Base-by-base conservation (phyloP, 129 eudicot genomes). In the Glebionis coronaria region DNA sequence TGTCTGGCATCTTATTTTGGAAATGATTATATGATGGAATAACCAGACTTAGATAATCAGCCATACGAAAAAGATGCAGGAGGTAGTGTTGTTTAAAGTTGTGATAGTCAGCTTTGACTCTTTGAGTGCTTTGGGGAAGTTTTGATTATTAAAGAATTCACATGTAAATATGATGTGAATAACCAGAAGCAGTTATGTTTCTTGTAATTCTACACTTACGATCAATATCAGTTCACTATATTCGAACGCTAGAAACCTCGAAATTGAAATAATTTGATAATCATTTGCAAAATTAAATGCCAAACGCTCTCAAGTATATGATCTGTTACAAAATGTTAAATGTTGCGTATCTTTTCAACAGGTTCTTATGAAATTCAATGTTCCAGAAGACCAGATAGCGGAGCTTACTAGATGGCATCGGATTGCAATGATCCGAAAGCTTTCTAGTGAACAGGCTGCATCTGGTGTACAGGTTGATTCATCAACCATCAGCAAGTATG, bases 361-460 rank as follows among this genome's bases (percentile, higher is more conserved):
- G 98, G 96, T 93, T 78, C 96, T 93, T 56, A 80, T 93, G 9
- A 93, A 93, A 52, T 93, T 93, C 78, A 88, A 88, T 53, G 90
- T 93, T 52, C 80, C 98, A 0, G 98, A 93, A 72, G 96, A 93
- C 58, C 98, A 93, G 50, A 93, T 93, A 56, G 95, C 78, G 5
- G 86, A 88, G 71, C 86, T 65, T 53, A 83, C 96, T 21, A 84
- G 98, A 56, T 93, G 98, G 98, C 98, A 93, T 74, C 81, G 98
- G 28, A 93, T 93, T 69, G 98, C 98, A 38, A 72, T 93, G 87
- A 93, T 93, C 65, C 91, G 98, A 53, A 93, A 88, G 79, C 88
- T 93, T 66, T 93, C 98, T 28, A 93, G 98, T 63, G 98, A 93
- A 84, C 98, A 93, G 77, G 96, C 98, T 40, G 96, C 96, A 19